Evolutionary conservation across 208 protist genomes (phyloP), one percentile per base, ranked within the genome.

Genomic region (Acanthamoeba lenticulata): DNA sequence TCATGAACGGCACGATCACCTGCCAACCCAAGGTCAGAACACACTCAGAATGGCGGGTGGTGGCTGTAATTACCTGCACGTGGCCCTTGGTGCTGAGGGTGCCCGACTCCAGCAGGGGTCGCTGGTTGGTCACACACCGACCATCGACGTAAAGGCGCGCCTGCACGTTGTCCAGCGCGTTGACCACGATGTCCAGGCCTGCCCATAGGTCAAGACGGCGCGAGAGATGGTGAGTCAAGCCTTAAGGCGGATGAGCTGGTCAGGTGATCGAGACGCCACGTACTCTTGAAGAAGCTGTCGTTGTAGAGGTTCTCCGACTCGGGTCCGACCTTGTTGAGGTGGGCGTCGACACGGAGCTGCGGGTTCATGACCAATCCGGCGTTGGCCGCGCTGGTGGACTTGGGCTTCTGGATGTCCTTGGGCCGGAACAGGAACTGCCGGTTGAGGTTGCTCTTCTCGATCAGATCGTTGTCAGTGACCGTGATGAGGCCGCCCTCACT

Each of bases 11-110:
- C 45, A 99, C 98, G 67, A 99, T 97, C 15, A 99, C 88, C 60
- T 69, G 60, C 60, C n/a, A n/a, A n/a, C n/a, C n/a, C n/a, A n/a
- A n/a, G n/a, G n/a, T n/a, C n/a, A n/a, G n/a, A n/a, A n/a, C n/a
- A n/a, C n/a, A n/a, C n/a, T n/a, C n/a, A n/a, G n/a, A n/a, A n/a
- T n/a, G n/a, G n/a, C n/a, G n/a, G n/a, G n/a, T n/a, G n/a, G n/a
- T n/a, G 99, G 96, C 99, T 98, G 96, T 96, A 24, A 99, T 99
- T 99, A 99, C 98, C 97, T 99, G 99, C 93, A 97, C 98, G 95
- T 99, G 99, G 91, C 98, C 99, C 96, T 99, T 99, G 13, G 99
- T 98, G 21, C 99, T 99, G 2, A 99, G 97, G 34, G 99, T 99
- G 29, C 99, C 99, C 69, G 98, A 99, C 95, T 99, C 99, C 27